These are phyloP conservation scores for Papiliotrema flavescens DNA, from an alignment of 1,284 basidiomycete species.

Conservation along the genomic window DNA sequence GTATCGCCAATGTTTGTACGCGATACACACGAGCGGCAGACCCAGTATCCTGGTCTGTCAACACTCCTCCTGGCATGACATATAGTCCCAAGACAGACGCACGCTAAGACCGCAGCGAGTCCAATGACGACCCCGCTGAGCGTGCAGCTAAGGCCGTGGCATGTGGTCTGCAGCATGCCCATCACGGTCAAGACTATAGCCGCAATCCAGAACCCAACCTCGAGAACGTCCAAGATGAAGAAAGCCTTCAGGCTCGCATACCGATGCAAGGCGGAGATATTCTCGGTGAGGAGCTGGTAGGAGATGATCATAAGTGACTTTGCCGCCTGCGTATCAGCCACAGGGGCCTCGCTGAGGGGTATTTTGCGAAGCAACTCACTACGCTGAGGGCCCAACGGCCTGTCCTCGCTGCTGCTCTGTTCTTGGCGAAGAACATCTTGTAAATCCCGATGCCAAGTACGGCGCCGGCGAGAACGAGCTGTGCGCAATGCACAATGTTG, in stretches of 20 bases:
- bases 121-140: neutral
- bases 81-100: neutral
- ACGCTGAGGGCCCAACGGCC: slow-evolving; percentile 5
- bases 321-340: neutral
- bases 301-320: slow-evolving; percentile 4
- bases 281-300: slow-evolving; percentile 3
- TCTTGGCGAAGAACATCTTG: slow-evolving; percentile 4
- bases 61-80: neutral
- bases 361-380: neutral
- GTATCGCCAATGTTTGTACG: neutral
- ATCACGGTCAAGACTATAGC: slow-evolving; percentile 4
- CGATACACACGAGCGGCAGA: neutral
- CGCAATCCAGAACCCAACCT: slow-evolving; percentile 5
- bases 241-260: slow-evolving; percentile 4
- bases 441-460: slow-evolving; percentile 1
- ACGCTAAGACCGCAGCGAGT: neutral
- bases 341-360: neutral
- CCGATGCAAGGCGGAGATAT: neutral
- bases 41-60: neutral
- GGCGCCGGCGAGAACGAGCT: neutral
- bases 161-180: neutral
- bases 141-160: neutral
- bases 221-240: slow-evolving; percentile 2
- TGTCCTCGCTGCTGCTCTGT: neutral
- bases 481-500: neutral